Conservation (phyloP, 371 early-diverging fungal species). For the Parasitella parasitica region DNA sequence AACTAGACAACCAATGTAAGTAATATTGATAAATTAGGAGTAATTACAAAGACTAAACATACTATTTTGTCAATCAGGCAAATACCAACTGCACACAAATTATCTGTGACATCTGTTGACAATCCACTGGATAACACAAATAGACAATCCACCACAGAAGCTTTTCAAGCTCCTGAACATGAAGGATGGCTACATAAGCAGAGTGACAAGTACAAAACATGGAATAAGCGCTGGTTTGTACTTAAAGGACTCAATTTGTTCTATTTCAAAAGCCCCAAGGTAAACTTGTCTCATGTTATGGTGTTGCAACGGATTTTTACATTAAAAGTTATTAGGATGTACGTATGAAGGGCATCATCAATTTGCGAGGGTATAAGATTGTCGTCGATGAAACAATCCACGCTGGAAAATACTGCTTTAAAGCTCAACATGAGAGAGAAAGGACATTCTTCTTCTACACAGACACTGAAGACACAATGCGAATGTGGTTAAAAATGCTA, state of each 20-base stretch:
- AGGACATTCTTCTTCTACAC: constrained; percentile 67
- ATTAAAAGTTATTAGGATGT: constrained; percentile 31
- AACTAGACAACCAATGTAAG: constrained; percentile 18
- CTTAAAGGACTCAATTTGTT: constrained; percentile 62
- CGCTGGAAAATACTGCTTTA: constrained; percentile 70
- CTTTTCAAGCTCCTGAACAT: constrained; percentile 42
- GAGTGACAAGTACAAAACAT: constrained; percentile 63
- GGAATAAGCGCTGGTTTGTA: constrained; percentile 73
- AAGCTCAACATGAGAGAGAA: constrained; percentile 64
- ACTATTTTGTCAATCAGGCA: background rate
- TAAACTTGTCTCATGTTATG: background rate
- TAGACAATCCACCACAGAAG: constrained; percentile 20
- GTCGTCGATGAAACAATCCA: constrained; percentile 62
- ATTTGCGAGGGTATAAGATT: constrained; percentile 59
- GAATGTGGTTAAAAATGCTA: constrained; percentile 63
- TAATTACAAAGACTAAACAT: background rate
- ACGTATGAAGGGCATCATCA: constrained; percentile 58
- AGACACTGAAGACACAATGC: constrained; percentile 58
- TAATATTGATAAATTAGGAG: background rate
- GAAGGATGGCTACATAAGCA: constrained; percentile 70
- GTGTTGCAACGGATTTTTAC: background rate
- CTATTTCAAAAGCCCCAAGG: constrained; percentile 65
- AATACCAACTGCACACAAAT: constrained; percentile 19
- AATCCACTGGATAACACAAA: background rate
- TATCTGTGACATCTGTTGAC: constrained; percentile 36